phyloP scores from a whole-genome alignment of 2,329 filamentous ascomycete species.

The Orbilia oligospora region DNA sequence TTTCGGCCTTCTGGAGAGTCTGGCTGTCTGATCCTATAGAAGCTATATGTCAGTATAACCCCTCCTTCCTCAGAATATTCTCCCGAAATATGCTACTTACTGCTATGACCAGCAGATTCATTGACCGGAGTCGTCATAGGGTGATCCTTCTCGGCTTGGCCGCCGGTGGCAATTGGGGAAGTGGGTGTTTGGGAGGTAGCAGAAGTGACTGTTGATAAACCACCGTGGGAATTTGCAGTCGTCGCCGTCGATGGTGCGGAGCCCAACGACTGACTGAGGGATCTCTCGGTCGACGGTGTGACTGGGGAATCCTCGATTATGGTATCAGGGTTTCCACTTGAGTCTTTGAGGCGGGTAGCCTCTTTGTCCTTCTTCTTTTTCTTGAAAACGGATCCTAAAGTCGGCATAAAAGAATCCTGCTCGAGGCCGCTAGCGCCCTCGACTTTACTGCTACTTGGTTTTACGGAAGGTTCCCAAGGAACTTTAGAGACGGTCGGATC shows the following conservation, averaged over 20 bases:
- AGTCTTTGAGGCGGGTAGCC: constrained; percentile 73
- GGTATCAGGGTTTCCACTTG: constrained; percentile 57
- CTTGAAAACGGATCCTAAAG: constrained; percentile 81
- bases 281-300: constrained; percentile 62
- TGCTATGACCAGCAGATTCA: constrained; percentile 65
- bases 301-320: constrained; percentile 54
- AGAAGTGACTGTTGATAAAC: constrained; percentile 63
- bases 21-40: constrained; percentile 66
- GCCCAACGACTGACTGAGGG: constrained; percentile 63
- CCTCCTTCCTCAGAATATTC: background rate
- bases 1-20: constrained; percentile 64
- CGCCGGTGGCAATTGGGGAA: constrained; percentile 39
- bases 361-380: constrained; percentile 91
- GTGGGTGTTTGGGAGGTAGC: constrained; percentile 64
- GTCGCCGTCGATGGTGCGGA: constrained; percentile 64
- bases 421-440: constrained; percentile 62
- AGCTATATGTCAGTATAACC: background rate
- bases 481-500: constrained; percentile 59
- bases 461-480: constrained; percentile 51
- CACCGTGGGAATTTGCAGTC: constrained; percentile 61
- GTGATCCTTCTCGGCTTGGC: constrained; percentile 64
- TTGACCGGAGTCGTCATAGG: constrained; percentile 64
- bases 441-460: constrained; percentile 49
- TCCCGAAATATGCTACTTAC: constrained; percentile 63
- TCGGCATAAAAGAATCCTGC: constrained; percentile 79